These are phyloP conservation scores for Podospora anserina DNA, from an alignment of 495 filamentous ascomycete genomes.

Conservation along the genomic window DNA sequence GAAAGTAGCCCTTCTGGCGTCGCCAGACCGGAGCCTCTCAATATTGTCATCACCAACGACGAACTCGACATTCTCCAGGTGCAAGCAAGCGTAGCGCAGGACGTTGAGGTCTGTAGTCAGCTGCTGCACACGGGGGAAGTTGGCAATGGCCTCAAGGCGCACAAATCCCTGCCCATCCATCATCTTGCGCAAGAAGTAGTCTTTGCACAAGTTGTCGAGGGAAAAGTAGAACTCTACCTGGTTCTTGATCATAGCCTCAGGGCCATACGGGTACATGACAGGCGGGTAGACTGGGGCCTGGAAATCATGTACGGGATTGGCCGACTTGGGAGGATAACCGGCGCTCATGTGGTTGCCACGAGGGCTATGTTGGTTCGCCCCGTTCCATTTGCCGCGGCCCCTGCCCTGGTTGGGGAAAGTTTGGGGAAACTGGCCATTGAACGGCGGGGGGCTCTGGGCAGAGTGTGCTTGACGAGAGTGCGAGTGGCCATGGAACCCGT, in stretches of 20 bases:
- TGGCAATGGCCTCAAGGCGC: constrained; percentile 68
- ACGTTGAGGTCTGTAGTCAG: constrained; percentile 64
- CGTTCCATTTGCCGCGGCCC: constrained; percentile 29
- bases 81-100: constrained; percentile 67
- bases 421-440: constrained; percentile 23
- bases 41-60: constrained; percentile 65
- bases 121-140: constrained; percentile 78
- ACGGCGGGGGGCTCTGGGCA: constrained; percentile 26
- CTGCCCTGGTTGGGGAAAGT: constrained; percentile 22
- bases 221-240: constrained; percentile 98
- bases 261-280: neutral
- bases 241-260: constrained; percentile 30
- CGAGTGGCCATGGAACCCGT: constrained; percentile 10
- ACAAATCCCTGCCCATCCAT: constrained; percentile 97
- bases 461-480: constrained; percentile 24
- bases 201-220: constrained; percentile 92
- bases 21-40: constrained; percentile 72
- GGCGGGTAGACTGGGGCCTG: constrained; percentile 4
- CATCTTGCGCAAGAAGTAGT: constrained; percentile 78
- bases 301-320: constrained; percentile 22
- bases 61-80: constrained; percentile 68
- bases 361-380: constrained; percentile 16
- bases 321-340: constrained; percentile 20
- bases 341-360: constrained; percentile 21
- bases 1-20: constrained; percentile 76